phyloP scores from a whole-genome alignment of 306 rosid species.

The Coriaria nepalensis region DNA sequence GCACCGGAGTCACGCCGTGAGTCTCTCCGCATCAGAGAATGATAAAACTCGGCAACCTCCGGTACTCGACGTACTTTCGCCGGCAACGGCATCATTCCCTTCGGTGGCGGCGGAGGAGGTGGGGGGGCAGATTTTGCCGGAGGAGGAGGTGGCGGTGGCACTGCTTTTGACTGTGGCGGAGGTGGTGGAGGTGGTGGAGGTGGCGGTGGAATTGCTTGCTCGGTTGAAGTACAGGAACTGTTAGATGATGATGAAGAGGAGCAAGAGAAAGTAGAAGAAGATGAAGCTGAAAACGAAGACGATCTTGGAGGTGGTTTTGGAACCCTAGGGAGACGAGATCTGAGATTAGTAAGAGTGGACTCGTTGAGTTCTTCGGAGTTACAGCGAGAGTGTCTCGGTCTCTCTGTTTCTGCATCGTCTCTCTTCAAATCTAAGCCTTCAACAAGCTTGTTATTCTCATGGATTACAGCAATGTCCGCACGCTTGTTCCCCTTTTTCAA shows the following conservation, averaged over 20 bases:
- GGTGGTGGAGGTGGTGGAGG: conserved; percentile 30
- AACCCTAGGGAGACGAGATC: conserved; percentile 77
- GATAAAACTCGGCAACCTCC: conserved; percentile 96
- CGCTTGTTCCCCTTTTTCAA: conserved; percentile 37
- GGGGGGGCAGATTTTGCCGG: conserved; percentile 31
- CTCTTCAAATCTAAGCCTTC: conserved; percentile 42
- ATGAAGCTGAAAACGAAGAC: conserved; percentile 20
- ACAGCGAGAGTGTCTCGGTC: conserved; percentile 44
- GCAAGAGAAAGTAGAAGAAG: conserved; percentile 18
- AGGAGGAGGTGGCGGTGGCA: conserved; percentile 19
- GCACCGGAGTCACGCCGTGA: conserved; percentile 48
- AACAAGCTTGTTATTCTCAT: conserved; percentile 21
- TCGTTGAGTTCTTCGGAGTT: conserved; percentile 81
- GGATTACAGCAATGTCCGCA: conserved; percentile 16
- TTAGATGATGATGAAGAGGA: conserved; percentile 25
- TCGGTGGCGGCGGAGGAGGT: conserved; percentile 65
- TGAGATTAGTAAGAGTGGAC: conserved; percentile 26
- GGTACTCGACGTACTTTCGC: conserved; percentile 74
- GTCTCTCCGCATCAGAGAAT: conserved; percentile 87
- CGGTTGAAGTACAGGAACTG: conserved; percentile 15
- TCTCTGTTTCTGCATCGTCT: conserved; percentile 38
- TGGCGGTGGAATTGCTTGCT: conserved; percentile 20
- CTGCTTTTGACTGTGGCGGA: conserved; percentile 13
- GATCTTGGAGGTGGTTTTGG: conserved; percentile 94
- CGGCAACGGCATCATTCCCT: conserved; percentile 29